Percentiles rank a stretch among this genome's conserved stretches.
phyloP scores from a whole-genome alignment of 2,329 filamentous ascomycete species.

The Metarhizium brunneum region DNA sequence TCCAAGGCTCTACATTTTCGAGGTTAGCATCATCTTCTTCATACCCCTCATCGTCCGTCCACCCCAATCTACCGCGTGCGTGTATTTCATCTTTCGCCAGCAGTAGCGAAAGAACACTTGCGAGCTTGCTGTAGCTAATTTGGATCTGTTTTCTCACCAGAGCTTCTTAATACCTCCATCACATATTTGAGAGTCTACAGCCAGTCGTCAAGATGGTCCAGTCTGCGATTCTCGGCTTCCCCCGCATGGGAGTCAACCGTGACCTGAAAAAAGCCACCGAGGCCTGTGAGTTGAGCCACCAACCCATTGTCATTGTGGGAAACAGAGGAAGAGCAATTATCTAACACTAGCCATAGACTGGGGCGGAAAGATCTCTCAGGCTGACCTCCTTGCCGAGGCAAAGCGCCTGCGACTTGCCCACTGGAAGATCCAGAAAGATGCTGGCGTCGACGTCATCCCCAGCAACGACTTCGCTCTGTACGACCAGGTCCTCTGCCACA shows the following conservation, averaged over 20 bases:
- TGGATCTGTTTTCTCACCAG: background rate
- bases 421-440: constrained; percentile 99
- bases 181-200: constrained; percentile 8
- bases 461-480: constrained; percentile 99
- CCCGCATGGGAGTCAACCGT: constrained; percentile 95
- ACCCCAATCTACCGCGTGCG: background rate
- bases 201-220: constrained; percentile 47
- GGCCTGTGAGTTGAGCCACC: constrained; percentile 51
- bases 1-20: constrained; percentile 5
- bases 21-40: constrained; percentile 1
- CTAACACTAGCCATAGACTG: constrained; percentile 44
- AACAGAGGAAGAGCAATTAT: constrained; percentile 6
- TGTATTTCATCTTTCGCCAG: background rate
- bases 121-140: constrained; percentile 6
- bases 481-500: constrained; percentile 95
- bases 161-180: constrained; percentile 1
- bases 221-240: constrained; percentile 88
- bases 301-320: background rate
- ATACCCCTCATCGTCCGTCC: constrained; percentile 8
- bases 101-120: background rate
- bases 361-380: constrained; percentile 87
- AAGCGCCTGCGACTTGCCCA: constrained; percentile 94
- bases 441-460: constrained; percentile 93
- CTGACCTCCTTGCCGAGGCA: constrained; percentile 85
- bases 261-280: constrained; percentile 99